A percentile compares a stretch with the other conserved stretches of the same genome.
phyloP scores from a whole-genome alignment of 2,329 filamentous ascomycete genomes.

The Clonostachys sp. region DNA sequence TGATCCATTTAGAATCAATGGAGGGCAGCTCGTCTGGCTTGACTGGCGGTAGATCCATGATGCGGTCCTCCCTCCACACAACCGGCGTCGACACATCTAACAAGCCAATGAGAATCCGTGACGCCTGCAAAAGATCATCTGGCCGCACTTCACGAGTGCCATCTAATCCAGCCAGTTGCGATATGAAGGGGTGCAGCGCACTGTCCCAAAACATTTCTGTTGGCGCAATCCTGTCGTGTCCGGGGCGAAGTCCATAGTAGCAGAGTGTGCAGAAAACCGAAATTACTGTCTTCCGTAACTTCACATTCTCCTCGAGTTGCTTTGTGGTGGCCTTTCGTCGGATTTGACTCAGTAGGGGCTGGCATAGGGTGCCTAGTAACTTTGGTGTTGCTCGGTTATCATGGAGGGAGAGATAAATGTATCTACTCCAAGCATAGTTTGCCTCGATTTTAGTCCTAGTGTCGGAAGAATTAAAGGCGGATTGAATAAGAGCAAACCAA shows the following conservation, averaged over 20 bases:
- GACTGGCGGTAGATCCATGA: conserved; percentile 53
- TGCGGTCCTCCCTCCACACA: conserved; percentile 72
- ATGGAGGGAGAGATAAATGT: conserved; percentile 69
- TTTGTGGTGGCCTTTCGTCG: conserved; percentile 57
- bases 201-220: conserved; percentile 75
- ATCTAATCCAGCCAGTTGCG: conserved; percentile 41
- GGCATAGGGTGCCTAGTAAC: conserved; percentile 42
- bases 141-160: conserved; percentile 30
- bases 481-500: conserved; percentile 77
- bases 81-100: conserved; percentile 54
- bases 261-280: conserved; percentile 75
- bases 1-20: conserved; percentile 82
- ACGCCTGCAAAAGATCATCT: conserved; percentile 54
- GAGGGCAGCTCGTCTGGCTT: conserved; percentile 74
- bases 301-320: conserved; percentile 43
- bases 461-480: conserved; percentile 79
- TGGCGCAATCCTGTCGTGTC: conserved; percentile 52
- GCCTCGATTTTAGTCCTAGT: conserved; percentile 67
- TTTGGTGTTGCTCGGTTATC: conserved; percentile 50
- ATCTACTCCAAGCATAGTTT: conserved; percentile 79
- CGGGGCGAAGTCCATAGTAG: conserved; percentile 78
- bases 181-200: conserved; percentile 62
- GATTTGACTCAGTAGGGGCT: conserved; percentile 66
- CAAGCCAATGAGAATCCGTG: conserved; percentile 66
- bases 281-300: conserved; percentile 50